A percentile compares a stretch with the other conserved stretches of the same genome.
These are phyloP conservation scores for Gossypium sturtianum DNA, from an alignment of 345 rosid genomes.

Conservation along the genomic window DNA sequence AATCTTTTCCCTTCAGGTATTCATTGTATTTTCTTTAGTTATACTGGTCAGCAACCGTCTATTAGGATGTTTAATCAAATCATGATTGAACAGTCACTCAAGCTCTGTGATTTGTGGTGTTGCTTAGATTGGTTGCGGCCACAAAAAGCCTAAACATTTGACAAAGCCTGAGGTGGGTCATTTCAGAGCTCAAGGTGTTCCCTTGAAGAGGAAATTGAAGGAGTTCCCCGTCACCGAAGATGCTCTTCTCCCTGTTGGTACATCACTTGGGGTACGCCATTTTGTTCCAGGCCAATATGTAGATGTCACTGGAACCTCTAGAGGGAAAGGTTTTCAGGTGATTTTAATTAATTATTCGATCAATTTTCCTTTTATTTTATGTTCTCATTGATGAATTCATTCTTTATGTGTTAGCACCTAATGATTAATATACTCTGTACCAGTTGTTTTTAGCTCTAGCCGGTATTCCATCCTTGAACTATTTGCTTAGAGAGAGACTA, in stretches of 20 bases:
- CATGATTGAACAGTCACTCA: neutral
- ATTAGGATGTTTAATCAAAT: neutral
- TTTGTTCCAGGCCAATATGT: constrained; percentile 87
- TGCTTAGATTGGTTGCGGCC: constrained; percentile 86
- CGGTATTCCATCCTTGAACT: neutral
- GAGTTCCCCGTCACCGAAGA: constrained; percentile 96
- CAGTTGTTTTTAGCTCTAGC: neutral
- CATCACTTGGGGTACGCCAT: constrained; percentile 71
- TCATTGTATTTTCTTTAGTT: too few relatives aligned
- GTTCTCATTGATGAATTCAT: neutral
- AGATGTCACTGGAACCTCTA: constrained; percentile 81
- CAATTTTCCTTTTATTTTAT: neutral
- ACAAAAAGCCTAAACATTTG: constrained; percentile 91
- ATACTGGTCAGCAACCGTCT: neutral
- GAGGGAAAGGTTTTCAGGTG: constrained; percentile 97
- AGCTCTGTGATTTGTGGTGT: constrained; percentile 24
- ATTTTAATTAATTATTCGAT: neutral
- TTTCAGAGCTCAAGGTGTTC: constrained; percentile 94
- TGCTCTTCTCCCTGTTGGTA: constrained; percentile 82
- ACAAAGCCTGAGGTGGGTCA: constrained; percentile 91
- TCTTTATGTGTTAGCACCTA: neutral
- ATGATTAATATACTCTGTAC: neutral
- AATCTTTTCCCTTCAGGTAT: constrained; percentile 72
- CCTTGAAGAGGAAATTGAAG: constrained; percentile 80
- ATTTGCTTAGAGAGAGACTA: neutral